Percentiles rank a stretch among this genome's conserved stretches.
Evolutionary conservation across 2,329 filamentous ascomycete genomes (phyloP).

Genomic region (Orbilia ellipsospora): DNA sequence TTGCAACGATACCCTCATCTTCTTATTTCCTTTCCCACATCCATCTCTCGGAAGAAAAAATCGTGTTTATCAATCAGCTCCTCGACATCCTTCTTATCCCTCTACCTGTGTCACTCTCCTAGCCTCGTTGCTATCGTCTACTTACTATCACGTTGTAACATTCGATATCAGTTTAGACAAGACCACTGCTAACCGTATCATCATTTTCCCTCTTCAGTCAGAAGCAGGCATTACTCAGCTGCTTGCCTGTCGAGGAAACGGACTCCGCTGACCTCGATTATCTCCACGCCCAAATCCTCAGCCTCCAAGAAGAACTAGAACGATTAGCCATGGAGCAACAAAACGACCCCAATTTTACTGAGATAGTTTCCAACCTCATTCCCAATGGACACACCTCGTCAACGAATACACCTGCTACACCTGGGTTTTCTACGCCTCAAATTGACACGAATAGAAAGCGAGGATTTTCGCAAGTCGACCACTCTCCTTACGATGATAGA

Average conservation of each 20-base stretch:
- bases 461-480: slow-evolving; percentile 41
- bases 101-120: too few species aligned
- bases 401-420: not conserved
- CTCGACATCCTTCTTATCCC: not conserved
- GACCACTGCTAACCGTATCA: slow-evolving; percentile 9
- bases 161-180: not conserved
- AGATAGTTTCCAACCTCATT: not conserved
- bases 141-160: too few species aligned
- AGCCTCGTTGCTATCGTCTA: too few species aligned
- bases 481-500: slow-evolving; percentile 19
- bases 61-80: not conserved
- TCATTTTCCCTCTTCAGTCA: slow-evolving; percentile 12
- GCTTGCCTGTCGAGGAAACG: slow-evolving; percentile 30
- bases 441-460: slow-evolving; percentile 19
- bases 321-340: slow-evolving; percentile 33
- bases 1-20: not conserved
- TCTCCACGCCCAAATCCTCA: slow-evolving; percentile 30
- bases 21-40: not conserved
- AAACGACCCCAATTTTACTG: slow-evolving; percentile 4
- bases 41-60: not conserved
- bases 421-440: not conserved
- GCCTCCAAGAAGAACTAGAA: slow-evolving; percentile 36
- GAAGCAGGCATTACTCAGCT: slow-evolving; percentile 34
- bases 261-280: slow-evolving; percentile 22
- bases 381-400: not conserved